These are phyloP conservation scores for Rhizophlyctis rosea DNA, from an alignment of 192 early-diverging fungal species.

Conservation along the genomic window DNA sequence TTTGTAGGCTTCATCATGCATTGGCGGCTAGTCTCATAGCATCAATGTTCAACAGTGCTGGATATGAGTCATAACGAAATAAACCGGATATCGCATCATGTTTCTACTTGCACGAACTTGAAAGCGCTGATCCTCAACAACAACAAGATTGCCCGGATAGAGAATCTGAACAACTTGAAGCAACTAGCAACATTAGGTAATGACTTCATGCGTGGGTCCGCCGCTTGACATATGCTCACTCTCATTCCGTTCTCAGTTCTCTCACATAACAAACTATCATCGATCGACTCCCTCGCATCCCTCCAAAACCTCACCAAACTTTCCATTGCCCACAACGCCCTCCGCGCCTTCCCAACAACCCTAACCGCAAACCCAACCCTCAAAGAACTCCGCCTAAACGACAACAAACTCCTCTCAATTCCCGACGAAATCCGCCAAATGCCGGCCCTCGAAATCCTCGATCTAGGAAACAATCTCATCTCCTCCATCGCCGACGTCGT, in stretches of 20 bases:
- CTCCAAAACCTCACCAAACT: constrained; percentile 71
- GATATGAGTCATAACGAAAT: constrained; percentile 69
- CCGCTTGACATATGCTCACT: too few species aligned
- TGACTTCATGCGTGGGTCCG: too few species aligned
- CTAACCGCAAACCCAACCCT: constrained; percentile 47
- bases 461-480: constrained; percentile 70
- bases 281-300: constrained; percentile 50
- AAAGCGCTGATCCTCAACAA: constrained; percentile 79
- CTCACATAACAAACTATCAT: constrained; percentile 71
- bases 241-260: too few species aligned
- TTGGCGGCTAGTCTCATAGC: too few species aligned
- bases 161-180: constrained; percentile 54
- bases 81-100: constrained; percentile 54
- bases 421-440: constrained; percentile 49
- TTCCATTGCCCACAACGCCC: constrained; percentile 68
- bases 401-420: constrained; percentile 66
- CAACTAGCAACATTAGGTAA: constrained; percentile 70
- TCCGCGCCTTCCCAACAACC: constrained; percentile 68
- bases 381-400: constrained; percentile 71
- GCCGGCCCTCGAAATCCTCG: constrained; percentile 62
- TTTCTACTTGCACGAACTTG: constrained; percentile 54
- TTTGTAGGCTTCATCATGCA: neutral
- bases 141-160: constrained; percentile 66
- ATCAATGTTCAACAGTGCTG: constrained; percentile 43
- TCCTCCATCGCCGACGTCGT: constrained; percentile 45